Evolutionary conservation across 345 rosid genomes (phyloP), one percentile per base, ranked within the genome.

Genomic region (Ceriops tagal): DNA sequence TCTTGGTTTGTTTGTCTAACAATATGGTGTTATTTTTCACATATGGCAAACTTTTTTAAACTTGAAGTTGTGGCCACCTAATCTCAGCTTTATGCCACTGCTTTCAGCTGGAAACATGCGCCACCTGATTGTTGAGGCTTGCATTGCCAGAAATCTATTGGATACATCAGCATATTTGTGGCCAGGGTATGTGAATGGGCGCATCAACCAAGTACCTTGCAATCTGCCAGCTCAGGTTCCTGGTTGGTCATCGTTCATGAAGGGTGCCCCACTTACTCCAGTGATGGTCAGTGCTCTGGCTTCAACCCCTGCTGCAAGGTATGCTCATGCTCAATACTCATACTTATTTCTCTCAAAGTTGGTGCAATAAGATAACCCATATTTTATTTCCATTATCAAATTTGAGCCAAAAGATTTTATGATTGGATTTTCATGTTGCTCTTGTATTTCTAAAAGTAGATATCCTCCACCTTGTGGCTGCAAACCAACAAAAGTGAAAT

Each of bases 41-140:
- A 13, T 13, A 43, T 13, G 18, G 49, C 5, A 43, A 43, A 3
- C 49, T 13, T 15, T 11, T 13, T 43, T 11, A 43, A 43, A 10
- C 49, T 43, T 43, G 49, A 43, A 13, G 49, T 43, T 43, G 31
- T 15, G 59, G 28, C 59, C 10, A 9, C 59, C 59, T 56, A 24
- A 56, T 27, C 30, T 53, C 11, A 2, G 27, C 6, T 61, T 46
- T 57, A 26, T 84, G 69, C 53, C 52, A 16, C 62, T 57, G n/a
- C 64, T 60, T 27, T 59, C 87, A 95, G 99, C 89, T 81, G 99
- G 99, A 70, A 90, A 90, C 86, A 77, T 95, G 99, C 84, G 89
- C 32, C 99, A 95, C 86, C 88, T 95, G 73, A 86, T 95, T 68
- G 96, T 95, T 72, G 99, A 95, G 84, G 96, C 97, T 61, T 95